Conservation (phyloP, 164 flowering plant genomes). For the Cinnamomum chago region DNA sequence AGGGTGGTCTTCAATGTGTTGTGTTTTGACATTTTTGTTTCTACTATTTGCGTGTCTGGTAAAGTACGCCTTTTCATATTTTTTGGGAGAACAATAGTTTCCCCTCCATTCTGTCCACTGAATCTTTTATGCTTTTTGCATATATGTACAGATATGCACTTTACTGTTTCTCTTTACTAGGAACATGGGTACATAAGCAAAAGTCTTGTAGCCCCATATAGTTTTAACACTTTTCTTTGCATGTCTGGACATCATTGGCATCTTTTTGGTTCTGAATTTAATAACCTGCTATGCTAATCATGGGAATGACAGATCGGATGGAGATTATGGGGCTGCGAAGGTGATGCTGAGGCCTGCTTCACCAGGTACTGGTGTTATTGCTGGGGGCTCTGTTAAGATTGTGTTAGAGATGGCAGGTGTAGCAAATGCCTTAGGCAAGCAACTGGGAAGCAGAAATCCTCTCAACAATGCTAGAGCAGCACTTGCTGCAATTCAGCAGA, state of each 20-base stretch:
- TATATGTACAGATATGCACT: background rate
- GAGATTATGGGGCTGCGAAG: conserved; percentile 86
- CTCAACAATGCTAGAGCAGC: conserved; percentile 97
- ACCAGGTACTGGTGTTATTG: conserved; percentile 96
- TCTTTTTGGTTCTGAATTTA: background rate
- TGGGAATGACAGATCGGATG: conserved; percentile 57
- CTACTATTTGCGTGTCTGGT: too few species aligned
- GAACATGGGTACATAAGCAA: background rate
- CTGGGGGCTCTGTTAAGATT: conserved; percentile 90
- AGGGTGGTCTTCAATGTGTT: too few species aligned
- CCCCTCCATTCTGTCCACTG: too few species aligned
- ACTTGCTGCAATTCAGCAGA: conserved; percentile 65
- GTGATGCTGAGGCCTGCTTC: conserved; percentile 99
- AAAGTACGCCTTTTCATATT: too few species aligned
- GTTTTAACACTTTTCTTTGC: background rate
- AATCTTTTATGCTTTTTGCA: background rate
- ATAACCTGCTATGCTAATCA: background rate
- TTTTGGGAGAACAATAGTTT: too few species aligned
- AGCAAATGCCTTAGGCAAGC: conserved; percentile 93
- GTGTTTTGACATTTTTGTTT: too few species aligned
- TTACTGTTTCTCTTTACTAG: background rate
- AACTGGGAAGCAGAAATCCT: conserved; percentile 82
- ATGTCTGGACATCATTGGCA: background rate
- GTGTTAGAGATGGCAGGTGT: conserved; percentile 97
- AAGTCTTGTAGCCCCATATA: background rate